A percentile compares a stretch with the other conserved stretches of the same genome.
phyloP scores from a whole-genome alignment of 345 rosid species.

The Boechera stricta region DNA sequence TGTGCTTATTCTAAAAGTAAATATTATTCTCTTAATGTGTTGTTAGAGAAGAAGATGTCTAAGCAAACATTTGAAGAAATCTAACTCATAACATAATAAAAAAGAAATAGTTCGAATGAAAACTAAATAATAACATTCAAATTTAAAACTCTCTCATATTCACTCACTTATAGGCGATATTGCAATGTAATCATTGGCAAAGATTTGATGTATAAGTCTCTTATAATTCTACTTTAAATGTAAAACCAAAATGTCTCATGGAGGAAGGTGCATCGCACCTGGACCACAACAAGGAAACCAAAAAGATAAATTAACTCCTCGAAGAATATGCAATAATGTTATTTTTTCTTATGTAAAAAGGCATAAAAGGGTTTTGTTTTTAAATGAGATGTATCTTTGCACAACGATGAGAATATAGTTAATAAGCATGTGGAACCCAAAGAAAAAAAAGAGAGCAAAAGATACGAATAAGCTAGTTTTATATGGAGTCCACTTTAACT shows the following conservation, averaged over 20 bases:
- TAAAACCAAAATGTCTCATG: slow-evolving; percentile 22
- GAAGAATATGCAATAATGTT: not conserved
- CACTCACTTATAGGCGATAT: slow-evolving; percentile 2
- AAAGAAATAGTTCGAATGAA: not conserved
- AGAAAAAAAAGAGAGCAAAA: not conserved
- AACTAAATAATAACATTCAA: not conserved
- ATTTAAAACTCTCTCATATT: not conserved
- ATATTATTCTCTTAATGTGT: not conserved
- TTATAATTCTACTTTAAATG: slow-evolving; percentile 8
- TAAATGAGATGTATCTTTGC: slow-evolving; percentile 10
- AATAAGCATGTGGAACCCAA: slow-evolving; percentile 16
- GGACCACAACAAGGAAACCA: slow-evolving; percentile 15
- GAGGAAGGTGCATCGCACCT: slow-evolving; percentile 11
- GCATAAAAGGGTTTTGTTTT: slow-evolving; percentile 12
- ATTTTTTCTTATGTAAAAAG: not conserved
- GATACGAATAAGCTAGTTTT: not conserved
- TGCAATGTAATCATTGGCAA: slow-evolving; percentile 17
- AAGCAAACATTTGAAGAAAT: not conserved
- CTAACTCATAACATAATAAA: not conserved
- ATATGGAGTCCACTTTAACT: slow-evolving; percentile 17
- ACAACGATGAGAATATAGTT: slow-evolving; percentile 25
- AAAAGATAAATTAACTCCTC: slow-evolving; percentile 6
- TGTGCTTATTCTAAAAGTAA: slow-evolving; percentile 20
- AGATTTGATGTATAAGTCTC: slow-evolving; percentile 11
- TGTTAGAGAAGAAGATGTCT: not conserved